Evolutionary conservation across 805 yeast species (phyloP).

Genomic region (Torulaspora franciscae): DNA sequence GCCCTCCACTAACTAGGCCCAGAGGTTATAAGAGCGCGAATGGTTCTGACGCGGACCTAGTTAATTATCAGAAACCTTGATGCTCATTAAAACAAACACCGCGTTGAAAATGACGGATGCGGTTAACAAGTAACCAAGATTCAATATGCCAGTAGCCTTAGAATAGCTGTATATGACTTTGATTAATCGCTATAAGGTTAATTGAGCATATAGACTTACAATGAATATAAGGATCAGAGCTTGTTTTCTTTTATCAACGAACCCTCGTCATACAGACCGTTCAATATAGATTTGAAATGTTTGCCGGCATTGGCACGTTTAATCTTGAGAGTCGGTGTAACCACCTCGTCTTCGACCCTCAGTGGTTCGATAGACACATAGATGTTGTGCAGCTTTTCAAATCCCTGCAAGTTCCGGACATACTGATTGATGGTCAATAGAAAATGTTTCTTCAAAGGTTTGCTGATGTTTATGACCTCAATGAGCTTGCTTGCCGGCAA

Average conservation of each 20-base stretch:
- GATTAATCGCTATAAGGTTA: neutral
- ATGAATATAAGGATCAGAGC: neutral
- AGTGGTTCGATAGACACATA: constrained; percentile 54
- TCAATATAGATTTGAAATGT: constrained; percentile 40
- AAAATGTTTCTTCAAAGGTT: constrained; percentile 16
- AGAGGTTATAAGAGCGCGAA: neutral
- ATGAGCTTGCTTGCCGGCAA: constrained; percentile 32
- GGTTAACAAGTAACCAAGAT: neutral
- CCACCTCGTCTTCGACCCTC: constrained; percentile 52
- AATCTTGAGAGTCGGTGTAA: constrained; percentile 64
- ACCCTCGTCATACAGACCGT: constrained; percentile 48
- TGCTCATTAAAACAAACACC: neutral
- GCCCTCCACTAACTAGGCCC: neutral
- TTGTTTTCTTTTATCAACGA: constrained; percentile 27
- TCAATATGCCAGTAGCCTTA: neutral
- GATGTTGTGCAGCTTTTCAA: constrained; percentile 57
- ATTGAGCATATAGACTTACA: too few relatives aligned
- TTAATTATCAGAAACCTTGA: constrained; percentile 2
- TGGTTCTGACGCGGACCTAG: constrained; percentile 2
- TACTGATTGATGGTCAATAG: constrained; percentile 22
- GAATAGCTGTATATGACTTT: neutral
- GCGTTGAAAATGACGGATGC: constrained; percentile 1
- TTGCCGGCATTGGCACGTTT: constrained; percentile 48
- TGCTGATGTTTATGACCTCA: constrained; percentile 20
- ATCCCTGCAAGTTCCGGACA: constrained; percentile 47